Evolutionary conservation across 495 filamentous ascomycete species (phyloP).

Genomic region (Neurospora intermedia): DNA sequence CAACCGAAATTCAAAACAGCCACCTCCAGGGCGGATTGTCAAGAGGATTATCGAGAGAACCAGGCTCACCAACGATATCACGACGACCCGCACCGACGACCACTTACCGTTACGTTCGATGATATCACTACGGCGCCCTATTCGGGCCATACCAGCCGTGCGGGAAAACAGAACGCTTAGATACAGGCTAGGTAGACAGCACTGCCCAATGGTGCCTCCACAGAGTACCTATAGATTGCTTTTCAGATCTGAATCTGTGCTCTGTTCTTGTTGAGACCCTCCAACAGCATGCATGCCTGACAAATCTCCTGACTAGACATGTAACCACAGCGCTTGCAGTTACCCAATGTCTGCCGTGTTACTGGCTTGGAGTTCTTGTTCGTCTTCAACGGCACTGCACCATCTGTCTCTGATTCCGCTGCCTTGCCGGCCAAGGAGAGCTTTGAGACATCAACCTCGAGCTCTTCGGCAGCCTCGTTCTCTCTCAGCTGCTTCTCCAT

Average conservation of each 20-base stretch:
- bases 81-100: neutral
- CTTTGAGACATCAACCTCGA: constrained; percentile 63
- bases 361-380: constrained; percentile 16
- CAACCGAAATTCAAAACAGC: constrained; percentile 3
- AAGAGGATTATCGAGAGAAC: neutral
- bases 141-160: neutral
- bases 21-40: neutral
- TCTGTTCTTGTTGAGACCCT: constrained; percentile 83
- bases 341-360: constrained; percentile 61
- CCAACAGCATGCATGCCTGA: constrained; percentile 85
- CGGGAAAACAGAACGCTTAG: neutral
- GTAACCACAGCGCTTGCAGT: constrained; percentile 83
- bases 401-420: constrained; percentile 4
- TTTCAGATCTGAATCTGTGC: constrained; percentile 60
- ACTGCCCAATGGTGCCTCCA: neutral
- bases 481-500: constrained; percentile 70
- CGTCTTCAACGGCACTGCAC: constrained; percentile 10
- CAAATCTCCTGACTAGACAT: constrained; percentile 92
- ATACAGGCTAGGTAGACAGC: neutral
- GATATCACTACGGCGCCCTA: neutral
- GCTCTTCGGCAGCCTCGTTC: constrained; percentile 51
- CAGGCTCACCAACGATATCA: neutral
- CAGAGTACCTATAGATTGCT: constrained; percentile 8
- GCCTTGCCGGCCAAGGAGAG: constrained; percentile 13
- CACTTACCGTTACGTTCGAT: neutral